Conservation (phyloP, 2,329 filamentous ascomycete species). For the Penicillium paneum region DNA sequence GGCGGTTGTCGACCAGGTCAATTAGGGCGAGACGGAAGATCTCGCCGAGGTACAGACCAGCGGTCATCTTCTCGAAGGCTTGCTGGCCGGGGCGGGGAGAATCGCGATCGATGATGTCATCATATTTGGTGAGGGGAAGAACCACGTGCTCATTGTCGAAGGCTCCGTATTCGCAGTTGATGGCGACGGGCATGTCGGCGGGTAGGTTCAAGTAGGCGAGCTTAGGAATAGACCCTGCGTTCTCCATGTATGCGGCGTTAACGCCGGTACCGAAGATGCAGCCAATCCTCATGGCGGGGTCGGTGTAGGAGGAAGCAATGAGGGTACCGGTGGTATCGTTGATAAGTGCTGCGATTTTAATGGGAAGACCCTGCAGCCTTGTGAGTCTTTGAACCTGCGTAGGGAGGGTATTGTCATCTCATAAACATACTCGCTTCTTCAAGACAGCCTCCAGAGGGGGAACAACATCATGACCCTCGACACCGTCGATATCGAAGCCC, state of each 20-base stretch:
- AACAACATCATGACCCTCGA: constrained; percentile 87
- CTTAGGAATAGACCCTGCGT: constrained; percentile 87
- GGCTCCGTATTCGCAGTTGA: constrained; percentile 97
- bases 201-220: constrained; percentile 87
- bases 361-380: constrained; percentile 67
- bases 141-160: constrained; percentile 93
- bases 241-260: constrained; percentile 97
- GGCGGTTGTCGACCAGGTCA: constrained; percentile 76
- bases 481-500: constrained; percentile 88
- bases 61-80: constrained; percentile 97
- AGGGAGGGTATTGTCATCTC: too few relatives aligned
- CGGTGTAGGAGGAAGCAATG: constrained; percentile 96
- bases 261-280: constrained; percentile 98
- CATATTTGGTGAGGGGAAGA: constrained; percentile 80
- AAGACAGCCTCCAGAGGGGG: constrained; percentile 81
- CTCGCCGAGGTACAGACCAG: constrained; percentile 89
- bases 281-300: constrained; percentile 85
- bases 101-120: constrained; percentile 81
- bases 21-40: constrained; percentile 86
- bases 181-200: constrained; percentile 79
- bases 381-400: neutral
- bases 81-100: constrained; percentile 92
- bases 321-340: constrained; percentile 98
- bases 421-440: constrained; percentile 58
- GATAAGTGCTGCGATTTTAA: constrained; percentile 88